phyloP scores from a whole-genome alignment of 2,329 filamentous ascomycete species.

The Beauveria asiatica region DNA sequence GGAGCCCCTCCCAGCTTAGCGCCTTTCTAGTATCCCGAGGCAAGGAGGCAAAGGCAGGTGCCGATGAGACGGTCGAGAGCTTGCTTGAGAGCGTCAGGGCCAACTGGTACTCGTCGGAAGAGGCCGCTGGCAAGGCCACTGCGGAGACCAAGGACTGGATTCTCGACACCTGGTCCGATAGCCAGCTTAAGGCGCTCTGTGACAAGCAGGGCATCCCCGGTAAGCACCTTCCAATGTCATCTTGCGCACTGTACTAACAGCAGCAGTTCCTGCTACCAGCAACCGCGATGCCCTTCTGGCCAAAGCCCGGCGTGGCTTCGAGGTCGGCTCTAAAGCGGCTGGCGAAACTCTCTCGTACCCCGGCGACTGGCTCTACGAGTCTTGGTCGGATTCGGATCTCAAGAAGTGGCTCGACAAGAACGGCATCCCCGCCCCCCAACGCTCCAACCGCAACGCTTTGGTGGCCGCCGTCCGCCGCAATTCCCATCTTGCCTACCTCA shows the following conservation, averaged over 20 bases:
- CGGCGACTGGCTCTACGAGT: slow-evolving; percentile 85
- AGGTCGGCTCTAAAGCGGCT: slow-evolving; percentile 61
- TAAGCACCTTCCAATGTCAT: slow-evolving; percentile 21
- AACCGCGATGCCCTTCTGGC: slow-evolving; percentile 75
- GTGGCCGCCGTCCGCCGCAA: slow-evolving; percentile 87
- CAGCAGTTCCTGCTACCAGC: slow-evolving; percentile 68
- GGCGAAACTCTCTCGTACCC: slow-evolving; percentile 80
- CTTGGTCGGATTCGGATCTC: slow-evolving; percentile 87
- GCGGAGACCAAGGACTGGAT: slow-evolving; percentile 78
- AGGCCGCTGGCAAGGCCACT: slow-evolving; percentile 66
- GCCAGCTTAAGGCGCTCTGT: slow-evolving; percentile 85
- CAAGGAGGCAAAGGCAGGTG: slow-evolving; percentile 56
- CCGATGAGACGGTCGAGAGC: slow-evolving; percentile 59
- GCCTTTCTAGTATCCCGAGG: slow-evolving; percentile 65
- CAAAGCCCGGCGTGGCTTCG: slow-evolving; percentile 73
- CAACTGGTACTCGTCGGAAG: slow-evolving; percentile 71
- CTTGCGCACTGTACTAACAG: neutral
- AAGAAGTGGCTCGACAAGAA: slow-evolving; percentile 90
- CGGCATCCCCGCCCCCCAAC: slow-evolving; percentile 79
- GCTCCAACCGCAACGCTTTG: slow-evolving; percentile 74
- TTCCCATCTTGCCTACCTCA: slow-evolving; percentile 68
- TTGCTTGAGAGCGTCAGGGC: slow-evolving; percentile 61
- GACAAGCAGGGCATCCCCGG: slow-evolving; percentile 78
- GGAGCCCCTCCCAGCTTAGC: slow-evolving; percentile 62
- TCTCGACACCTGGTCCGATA: slow-evolving; percentile 90